Conservation (phyloP, 345 rosid genomes). For the Rhizophora mangle region DNA sequence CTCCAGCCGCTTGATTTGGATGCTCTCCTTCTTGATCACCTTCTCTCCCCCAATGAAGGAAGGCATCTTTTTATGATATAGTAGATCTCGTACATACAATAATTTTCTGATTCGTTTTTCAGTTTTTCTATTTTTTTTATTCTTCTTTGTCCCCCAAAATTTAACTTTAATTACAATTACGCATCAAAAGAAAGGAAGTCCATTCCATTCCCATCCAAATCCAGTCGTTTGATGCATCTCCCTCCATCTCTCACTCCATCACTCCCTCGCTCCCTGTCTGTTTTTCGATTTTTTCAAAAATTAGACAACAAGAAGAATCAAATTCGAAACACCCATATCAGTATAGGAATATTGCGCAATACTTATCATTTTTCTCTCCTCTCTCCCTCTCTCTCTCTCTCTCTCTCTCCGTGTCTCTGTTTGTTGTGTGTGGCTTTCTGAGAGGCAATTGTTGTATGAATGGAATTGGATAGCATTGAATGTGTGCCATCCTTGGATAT, state of each 20-base stretch:
- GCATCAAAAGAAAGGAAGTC: too few species aligned
- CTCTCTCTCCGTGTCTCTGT: neutral
- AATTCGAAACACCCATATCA: neutral
- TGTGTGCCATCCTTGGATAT: conserved; percentile 26
- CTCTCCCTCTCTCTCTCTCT: neutral
- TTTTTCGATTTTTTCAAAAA: conserved; percentile 5
- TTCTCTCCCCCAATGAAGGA: neutral
- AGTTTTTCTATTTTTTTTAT: neutral
- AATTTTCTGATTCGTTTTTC: neutral
- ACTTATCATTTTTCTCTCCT: neutral
- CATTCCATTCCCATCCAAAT: conserved; percentile 12
- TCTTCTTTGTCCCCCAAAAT: too few species aligned
- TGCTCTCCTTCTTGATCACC: neutral
- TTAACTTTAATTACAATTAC: too few species aligned
- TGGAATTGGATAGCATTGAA: conserved; percentile 31
- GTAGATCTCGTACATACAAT: neutral
- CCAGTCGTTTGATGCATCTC: neutral
- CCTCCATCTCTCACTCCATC: neutral
- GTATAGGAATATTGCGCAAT: neutral
- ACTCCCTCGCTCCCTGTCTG: neutral
- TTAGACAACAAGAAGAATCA: neutral
- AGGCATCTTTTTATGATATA: neutral
- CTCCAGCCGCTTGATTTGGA: neutral
- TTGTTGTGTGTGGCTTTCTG: too few species aligned
- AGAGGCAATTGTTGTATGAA: conserved; percentile 15